Percentiles rank a stretch among this genome's conserved stretches.
Evolutionary conservation across 2,329 filamentous ascomycete genomes (phyloP).

Genomic region (Juglanconis oblonga): DNA sequence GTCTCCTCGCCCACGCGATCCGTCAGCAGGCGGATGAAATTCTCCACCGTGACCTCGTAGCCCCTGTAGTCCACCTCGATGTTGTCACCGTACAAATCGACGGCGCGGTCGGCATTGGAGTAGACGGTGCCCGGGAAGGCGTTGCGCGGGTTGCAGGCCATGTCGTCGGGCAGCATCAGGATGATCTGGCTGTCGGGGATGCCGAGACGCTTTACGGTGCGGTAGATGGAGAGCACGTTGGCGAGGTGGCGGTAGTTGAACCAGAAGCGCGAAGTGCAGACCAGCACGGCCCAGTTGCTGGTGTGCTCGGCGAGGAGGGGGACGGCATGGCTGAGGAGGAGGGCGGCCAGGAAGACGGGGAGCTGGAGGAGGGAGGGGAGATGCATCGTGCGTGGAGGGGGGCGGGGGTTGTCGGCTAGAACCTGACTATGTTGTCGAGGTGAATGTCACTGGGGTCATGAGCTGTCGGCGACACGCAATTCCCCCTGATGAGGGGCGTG

Average conservation of each 20-base stretch:
- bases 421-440: background rate
- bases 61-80: conserved; percentile 98
- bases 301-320: conserved; percentile 70
- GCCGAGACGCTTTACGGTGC: conserved; percentile 94
- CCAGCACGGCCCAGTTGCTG: conserved; percentile 98
- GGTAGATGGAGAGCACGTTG: conserved; percentile 95
- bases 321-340: conserved; percentile 36
- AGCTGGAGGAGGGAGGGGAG: conserved; percentile 41
- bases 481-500: background rate
- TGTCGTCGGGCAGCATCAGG: conserved; percentile 99
- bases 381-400: conserved; percentile 43
- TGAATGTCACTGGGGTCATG: background rate
- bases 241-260: conserved; percentile 99
- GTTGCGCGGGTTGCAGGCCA: conserved; percentile 98
- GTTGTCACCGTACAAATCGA: conserved; percentile 96
- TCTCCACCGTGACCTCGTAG: conserved; percentile 98
- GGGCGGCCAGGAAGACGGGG: conserved; percentile 45
- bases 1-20: conserved; percentile 94
- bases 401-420: background rate
- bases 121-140: conserved; percentile 97
- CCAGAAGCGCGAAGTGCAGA: conserved; percentile 98
- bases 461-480: background rate
- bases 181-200: conserved; percentile 99
- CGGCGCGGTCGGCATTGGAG: conserved; percentile 92
- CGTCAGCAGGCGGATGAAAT: conserved; percentile 92